Evolutionary conservation across 202 grass and related monocot species (phyloP), one percentile per base, ranked within the genome.

Genomic region (Thinopyrum obtusiflorum): DNA sequence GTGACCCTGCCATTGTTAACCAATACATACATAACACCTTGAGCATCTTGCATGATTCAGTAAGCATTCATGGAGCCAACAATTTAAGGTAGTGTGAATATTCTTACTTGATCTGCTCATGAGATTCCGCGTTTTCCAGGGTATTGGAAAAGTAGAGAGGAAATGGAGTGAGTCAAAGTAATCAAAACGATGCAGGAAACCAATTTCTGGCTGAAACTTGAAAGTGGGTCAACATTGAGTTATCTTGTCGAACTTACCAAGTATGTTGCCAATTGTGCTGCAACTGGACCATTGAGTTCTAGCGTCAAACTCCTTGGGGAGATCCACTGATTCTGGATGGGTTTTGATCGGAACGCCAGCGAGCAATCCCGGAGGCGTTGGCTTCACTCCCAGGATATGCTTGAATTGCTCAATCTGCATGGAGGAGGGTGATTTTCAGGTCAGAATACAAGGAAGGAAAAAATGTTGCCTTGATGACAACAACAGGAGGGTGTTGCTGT

Each of bases 361-460:
- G 15, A 94, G 73, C 28, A 74, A 76, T 82, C 61, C 82, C 21
- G 20, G 37, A 59, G 93, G 84, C 24, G 86, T 81, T 57, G 82
- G 89, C 37, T 95, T 98, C 40, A 93, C 95, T 27, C 93, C 93
- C 84, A 98, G 93, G 76, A 98, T 90, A 76, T 88, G 93, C 53
- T 95, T 92, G 78, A 98, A 98, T 82, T 98, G 95, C 0, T 64
- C 76, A 88, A 93, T 20, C 93, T 98, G 77, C 74, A 90, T 61
- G 68, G 3, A 72, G 61, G 33, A 37, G 65, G 33, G 31, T 21
- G 32, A 51, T 42, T 82, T 44, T 65, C 42, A 78, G 32, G 32
- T 36, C 55, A 82, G 40, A 37, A 61, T 83, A 65, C 6, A 76
- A 4, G 42, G 6, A 81, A 57, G 29, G 66, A 29, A 36, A 36